Evolutionary conservation across 2,329 filamentous ascomycete genomes (phyloP).

Genomic region (Conoideocrella luteorostrata): DNA sequence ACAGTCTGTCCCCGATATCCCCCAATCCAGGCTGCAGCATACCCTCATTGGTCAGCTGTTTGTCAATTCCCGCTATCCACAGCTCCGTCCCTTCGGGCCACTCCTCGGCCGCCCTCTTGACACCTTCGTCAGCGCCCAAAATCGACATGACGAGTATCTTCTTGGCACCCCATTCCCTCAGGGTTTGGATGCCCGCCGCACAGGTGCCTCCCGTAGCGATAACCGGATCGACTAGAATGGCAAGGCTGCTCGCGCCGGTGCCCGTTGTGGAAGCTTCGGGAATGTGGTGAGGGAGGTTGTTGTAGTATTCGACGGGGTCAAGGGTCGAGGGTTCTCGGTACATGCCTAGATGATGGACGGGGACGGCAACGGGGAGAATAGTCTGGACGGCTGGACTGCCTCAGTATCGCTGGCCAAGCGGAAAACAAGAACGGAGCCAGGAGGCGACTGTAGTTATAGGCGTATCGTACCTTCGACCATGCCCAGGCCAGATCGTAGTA

Average conservation of each 20-base stretch:
- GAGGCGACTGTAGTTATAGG: constrained; percentile 2
- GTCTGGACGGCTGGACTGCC: constrained; percentile 60
- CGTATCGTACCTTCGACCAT: constrained; percentile 71
- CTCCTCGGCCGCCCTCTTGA: constrained; percentile 63
- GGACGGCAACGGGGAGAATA: constrained; percentile 71
- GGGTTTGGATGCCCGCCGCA: constrained; percentile 79
- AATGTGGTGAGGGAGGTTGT: constrained; percentile 79
- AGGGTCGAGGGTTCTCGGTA: constrained; percentile 86
- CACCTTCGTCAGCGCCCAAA: constrained; percentile 65
- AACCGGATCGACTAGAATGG: constrained; percentile 83
- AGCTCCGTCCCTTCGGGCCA: constrained; percentile 75
- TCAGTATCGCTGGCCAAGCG: too few relatives aligned
- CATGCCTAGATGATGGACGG: constrained; percentile 88
- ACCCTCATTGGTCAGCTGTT: constrained; percentile 64
- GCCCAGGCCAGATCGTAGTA: constrained; percentile 82
- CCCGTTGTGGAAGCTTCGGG: constrained; percentile 26
- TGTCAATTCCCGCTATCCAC: constrained; percentile 77
- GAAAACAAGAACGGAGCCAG: background rate
- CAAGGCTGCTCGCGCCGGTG: constrained; percentile 46
- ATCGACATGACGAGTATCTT: constrained; percentile 71
- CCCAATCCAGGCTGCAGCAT: constrained; percentile 90
- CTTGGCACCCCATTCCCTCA: constrained; percentile 87
- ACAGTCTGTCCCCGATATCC: constrained; percentile 85
- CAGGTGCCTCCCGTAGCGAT: constrained; percentile 92
- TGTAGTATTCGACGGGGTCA: constrained; percentile 93